Base-by-base conservation (phyloP, 352 stramenopile genomes). In the Phytophthora agathidicida region DNA sequence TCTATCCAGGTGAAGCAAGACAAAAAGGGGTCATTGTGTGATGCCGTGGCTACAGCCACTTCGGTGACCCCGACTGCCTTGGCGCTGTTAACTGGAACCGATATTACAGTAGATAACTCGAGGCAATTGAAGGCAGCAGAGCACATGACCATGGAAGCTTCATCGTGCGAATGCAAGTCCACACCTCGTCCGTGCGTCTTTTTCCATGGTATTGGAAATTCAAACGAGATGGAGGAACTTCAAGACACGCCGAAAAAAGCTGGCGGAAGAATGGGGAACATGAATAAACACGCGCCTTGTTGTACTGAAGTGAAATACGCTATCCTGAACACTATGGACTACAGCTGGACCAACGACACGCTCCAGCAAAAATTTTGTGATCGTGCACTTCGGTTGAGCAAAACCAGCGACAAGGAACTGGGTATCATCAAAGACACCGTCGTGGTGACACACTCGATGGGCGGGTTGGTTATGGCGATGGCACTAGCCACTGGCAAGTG, bases 161-260 rank as follows among this genome's bases (percentile, higher is more conserved):
- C 54, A 1, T 26, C 53, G 0, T 70, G 61, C 19, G 16, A 20
- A 23, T 70, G 60, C 20, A 70, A 70, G 31, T 56, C 46, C 0
- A 61, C 38, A 10, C 53, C 60, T 46, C 54, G 54, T 28, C 60
- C 60, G 39, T 69, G 53, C 10, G 48, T 65, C 11, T 65, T 65
- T 19, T 65, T 65, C 42, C 53, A 65, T 19, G 60, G 60, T 2
- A 41, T 56, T 7, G 47, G 60, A 20, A 65, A 17, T 17, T 20
- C 20, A 13, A 39, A 65, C 10, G 60, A 70, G 5, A 28, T 57
- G 19, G 42, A 56, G 8, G 60, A 61, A 8, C 42, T 70, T 0
- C 54, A 65, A 19, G 47, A 70, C 35, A 56, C 26, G 3, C 49
- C 60, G 0, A 65, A 49, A 7, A 43, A 65, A 2, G 35, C 54